Evolutionary conservation across 176 grass and related monocot genomes (phyloP), one percentile per base, ranked within the genome.

Genomic region (Panicum miliaceum): DNA sequence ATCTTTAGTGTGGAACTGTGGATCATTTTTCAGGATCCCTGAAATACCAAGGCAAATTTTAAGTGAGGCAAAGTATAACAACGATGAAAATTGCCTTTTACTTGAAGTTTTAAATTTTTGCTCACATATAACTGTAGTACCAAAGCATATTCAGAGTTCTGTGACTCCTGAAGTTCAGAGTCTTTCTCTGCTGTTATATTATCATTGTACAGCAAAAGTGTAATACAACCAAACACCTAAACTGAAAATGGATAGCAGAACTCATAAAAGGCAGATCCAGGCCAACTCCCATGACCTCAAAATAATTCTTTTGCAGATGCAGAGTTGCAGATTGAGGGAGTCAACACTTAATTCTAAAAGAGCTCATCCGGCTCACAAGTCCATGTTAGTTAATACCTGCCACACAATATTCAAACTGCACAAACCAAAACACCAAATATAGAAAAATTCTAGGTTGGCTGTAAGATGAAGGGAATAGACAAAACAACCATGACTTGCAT

Each of bases 231-330:
- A 79, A 42, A 18, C 12, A 43, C 32, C 25, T 34, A 18, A 35
- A 35, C 43, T 19, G 19, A 40, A 66, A 74, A 81, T 56, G 77
- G 56, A 64, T 46, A 20, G 2, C 0, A 18, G 18, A 25, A 46
- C 45, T 71, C 57, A 45, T 18, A 16, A 23, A 29, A 83, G 64
- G 73, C 41, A 29, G 71, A 40, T 50, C 59, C 64, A 43, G 18
- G 54, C 76, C 71, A 82, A 82, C 40, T 47, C 51, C 15, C 46
- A 26, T 59, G 35, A 36, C 65, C 54, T 63, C 38, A 59, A 60
- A 29, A 43, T 26, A 52, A 63, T 65, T 29, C 32, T 65, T 20
- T 32, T 6, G 19, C 8, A 45, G 32, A 54, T 34, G 13, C n/a
- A 52, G 18, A 57, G 12, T 2, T 75, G 23, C 36, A 74, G 41